phyloP scores from a whole-genome alignment of 768 basidiomycete species.

The Fomitopsis pulvina region DNA sequence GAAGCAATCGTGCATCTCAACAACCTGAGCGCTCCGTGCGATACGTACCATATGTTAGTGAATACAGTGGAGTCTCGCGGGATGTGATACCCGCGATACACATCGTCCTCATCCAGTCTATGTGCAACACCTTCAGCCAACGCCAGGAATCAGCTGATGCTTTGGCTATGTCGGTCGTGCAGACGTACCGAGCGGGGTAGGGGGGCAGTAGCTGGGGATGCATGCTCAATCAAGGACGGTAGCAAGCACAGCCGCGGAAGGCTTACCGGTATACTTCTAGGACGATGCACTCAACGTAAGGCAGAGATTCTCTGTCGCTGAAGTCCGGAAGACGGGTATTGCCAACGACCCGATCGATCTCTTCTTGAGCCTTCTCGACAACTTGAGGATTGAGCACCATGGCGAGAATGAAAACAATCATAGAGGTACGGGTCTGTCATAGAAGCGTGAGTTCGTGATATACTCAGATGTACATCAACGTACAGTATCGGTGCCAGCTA shows the following conservation, averaged over 20 bases:
- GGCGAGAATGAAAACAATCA: conserved; percentile 11
- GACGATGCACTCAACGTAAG: conserved; percentile 8
- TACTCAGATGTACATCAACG: neutral
- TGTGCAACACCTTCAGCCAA: neutral
- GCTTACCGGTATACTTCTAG: conserved; percentile 8
- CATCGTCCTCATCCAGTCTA: neutral
- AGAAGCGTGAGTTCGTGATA: neutral
- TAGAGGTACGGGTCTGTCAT: conserved; percentile 1
- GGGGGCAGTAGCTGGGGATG: conserved; percentile 14
- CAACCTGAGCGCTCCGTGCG: neutral
- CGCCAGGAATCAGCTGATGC: neutral
- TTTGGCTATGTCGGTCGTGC: too few relatives aligned
- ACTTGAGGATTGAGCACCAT: conserved; percentile 11
- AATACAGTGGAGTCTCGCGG: conserved; percentile 21
- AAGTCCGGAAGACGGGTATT: conserved; percentile 12
- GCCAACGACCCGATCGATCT: conserved; percentile 23
- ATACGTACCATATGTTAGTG: conserved; percentile 11
- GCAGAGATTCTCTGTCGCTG: conserved; percentile 7
- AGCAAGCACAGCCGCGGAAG: too few relatives aligned
- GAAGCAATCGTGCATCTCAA: neutral
- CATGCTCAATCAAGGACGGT: neutral
- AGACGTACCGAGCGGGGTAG: conserved; percentile 10
- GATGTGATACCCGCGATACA: conserved; percentile 5
- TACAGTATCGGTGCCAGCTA: conserved; percentile 16
- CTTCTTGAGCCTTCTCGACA: conserved; percentile 18